These are phyloP conservation scores for Aspergillus aculeatinus DNA, from an alignment of 2,329 filamentous ascomycete species.

Conservation along the genomic window DNA sequence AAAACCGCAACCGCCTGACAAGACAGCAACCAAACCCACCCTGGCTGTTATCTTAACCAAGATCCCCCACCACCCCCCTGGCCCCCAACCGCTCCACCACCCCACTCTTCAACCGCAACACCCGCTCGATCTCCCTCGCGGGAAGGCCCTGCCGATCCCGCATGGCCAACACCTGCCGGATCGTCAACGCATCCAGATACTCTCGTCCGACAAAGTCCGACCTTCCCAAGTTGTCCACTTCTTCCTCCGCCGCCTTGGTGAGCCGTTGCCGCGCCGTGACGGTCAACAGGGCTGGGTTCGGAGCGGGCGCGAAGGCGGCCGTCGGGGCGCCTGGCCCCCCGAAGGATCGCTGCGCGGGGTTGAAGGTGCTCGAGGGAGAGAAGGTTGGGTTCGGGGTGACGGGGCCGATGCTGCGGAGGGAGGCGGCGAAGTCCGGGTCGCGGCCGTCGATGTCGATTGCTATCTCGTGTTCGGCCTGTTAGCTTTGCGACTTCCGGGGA, in stretches of 20 bases:
- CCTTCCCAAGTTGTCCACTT: conserved; percentile 52
- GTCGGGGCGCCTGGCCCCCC: conserved; percentile 11
- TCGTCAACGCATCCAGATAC: conserved; percentile 52
- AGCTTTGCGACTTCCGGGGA: background rate
- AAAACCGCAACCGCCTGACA: too few relatives aligned
- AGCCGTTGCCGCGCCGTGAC: conserved; percentile 54
- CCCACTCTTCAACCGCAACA: conserved; percentile 46
- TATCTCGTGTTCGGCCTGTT: conserved; percentile 21
- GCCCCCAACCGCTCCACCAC: conserved; percentile 42
- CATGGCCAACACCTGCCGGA: conserved; percentile 50
- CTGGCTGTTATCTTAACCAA: background rate
- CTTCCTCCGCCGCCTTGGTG: conserved; percentile 53
- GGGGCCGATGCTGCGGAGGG: conserved; percentile 66
- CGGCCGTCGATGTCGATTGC: conserved; percentile 61
- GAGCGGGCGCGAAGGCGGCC: conserved; percentile 38
- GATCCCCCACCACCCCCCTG: conserved; percentile 32
- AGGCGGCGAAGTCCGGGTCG: conserved; percentile 71
- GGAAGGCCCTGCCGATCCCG: conserved; percentile 44
- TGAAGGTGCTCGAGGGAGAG: conserved; percentile 55
- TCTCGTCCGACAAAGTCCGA: conserved; percentile 41
- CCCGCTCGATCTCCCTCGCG: conserved; percentile 44
- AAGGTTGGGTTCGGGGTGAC: conserved; percentile 59
- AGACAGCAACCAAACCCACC: too few relatives aligned
- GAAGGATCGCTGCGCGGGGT: conserved; percentile 10
- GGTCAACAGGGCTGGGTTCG: conserved; percentile 57